Evolutionary conservation across 805 yeast species (phyloP).

Genomic region (Lachancea lanzarotensis): DNA sequence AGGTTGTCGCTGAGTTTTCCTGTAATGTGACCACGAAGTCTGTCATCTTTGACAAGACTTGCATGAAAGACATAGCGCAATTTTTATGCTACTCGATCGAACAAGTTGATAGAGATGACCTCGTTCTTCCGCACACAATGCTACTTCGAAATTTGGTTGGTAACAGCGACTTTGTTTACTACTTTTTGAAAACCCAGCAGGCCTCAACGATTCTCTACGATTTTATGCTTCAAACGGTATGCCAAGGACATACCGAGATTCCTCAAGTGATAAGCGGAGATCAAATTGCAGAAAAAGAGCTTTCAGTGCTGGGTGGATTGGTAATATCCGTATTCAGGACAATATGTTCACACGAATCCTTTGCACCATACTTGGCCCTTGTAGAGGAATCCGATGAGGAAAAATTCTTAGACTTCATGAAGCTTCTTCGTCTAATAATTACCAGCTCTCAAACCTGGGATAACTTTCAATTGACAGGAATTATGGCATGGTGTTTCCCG

Average conservation of each 20-base stretch:
- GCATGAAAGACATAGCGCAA: constrained; percentile 14
- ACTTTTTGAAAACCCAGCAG: constrained; percentile 18
- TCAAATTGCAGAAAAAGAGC: not conserved
- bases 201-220: constrained; percentile 15
- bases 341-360: constrained; percentile 33
- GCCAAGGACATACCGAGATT: constrained; percentile 13
- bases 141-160: constrained; percentile 19
- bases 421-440: constrained; percentile 29
- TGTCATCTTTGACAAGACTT: constrained; percentile 15
- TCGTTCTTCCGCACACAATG: constrained; percentile 16
- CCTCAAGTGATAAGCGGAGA: constrained; percentile 4
- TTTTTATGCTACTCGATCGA: constrained; percentile 21
- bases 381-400: constrained; percentile 11
- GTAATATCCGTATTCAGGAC: constrained; percentile 24
- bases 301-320: constrained; percentile 11
- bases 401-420: constrained; percentile 17
- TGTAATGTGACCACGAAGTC: constrained; percentile 21
- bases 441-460: constrained; percentile 36
- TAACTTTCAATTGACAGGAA: constrained; percentile 33
- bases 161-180: constrained; percentile 23
- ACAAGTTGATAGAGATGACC: constrained; percentile 4
- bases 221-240: constrained; percentile 15
- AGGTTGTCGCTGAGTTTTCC: constrained; percentile 15
- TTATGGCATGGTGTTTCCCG: constrained; percentile 36
- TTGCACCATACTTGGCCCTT: constrained; percentile 24